A percentile compares a stretch with the other conserved stretches of the same genome.
Evolutionary conservation across 2,329 filamentous ascomycete species (phyloP).

Genomic region (Mariannaea elegans): DNA sequence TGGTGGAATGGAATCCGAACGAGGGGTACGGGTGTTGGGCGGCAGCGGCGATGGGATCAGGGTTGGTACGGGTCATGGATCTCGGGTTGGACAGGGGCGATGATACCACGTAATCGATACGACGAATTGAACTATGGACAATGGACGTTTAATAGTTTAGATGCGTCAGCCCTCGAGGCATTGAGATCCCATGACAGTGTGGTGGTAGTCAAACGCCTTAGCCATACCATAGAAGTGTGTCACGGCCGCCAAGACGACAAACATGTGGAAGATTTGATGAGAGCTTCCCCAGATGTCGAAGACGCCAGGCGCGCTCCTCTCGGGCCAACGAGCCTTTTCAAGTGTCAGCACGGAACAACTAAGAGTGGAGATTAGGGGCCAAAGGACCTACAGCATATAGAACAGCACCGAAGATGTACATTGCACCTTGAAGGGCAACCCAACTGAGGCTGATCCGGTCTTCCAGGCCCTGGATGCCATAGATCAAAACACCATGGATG

Average conservation of each 20-base stretch:
- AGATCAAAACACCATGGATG: conserved; percentile 75
- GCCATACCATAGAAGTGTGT: conserved; percentile 84
- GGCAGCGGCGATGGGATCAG: conserved; percentile 72
- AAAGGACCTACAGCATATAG: conserved; percentile 79
- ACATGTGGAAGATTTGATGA: conserved; percentile 94
- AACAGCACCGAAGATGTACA: conserved; percentile 87
- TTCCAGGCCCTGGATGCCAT: conserved; percentile 73
- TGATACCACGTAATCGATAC: conserved; percentile 19
- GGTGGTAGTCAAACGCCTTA: conserved; percentile 87
- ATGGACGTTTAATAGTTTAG: neutral
- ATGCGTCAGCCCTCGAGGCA: conserved; percentile 49
- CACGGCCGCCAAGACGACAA: conserved; percentile 83
- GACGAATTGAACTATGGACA: conserved; percentile 5
- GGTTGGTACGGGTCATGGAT: conserved; percentile 73
- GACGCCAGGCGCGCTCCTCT: conserved; percentile 77
- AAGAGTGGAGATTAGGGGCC: neutral
- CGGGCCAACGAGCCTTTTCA: conserved; percentile 80
- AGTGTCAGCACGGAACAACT: neutral
- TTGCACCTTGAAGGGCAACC: conserved; percentile 79
- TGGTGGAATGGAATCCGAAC: conserved; percentile 75
- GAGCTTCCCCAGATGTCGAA: conserved; percentile 95
- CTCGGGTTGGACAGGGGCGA: conserved; percentile 59
- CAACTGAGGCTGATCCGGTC: conserved; percentile 81
- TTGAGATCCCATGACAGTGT: conserved; percentile 65
- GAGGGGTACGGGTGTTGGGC: conserved; percentile 72